Percentiles rank a stretch among this genome's conserved stretches.
Evolutionary conservation across 2,329 filamentous ascomycete genomes (phyloP).

Genomic region (Sclerotiophoma versabilis): DNA sequence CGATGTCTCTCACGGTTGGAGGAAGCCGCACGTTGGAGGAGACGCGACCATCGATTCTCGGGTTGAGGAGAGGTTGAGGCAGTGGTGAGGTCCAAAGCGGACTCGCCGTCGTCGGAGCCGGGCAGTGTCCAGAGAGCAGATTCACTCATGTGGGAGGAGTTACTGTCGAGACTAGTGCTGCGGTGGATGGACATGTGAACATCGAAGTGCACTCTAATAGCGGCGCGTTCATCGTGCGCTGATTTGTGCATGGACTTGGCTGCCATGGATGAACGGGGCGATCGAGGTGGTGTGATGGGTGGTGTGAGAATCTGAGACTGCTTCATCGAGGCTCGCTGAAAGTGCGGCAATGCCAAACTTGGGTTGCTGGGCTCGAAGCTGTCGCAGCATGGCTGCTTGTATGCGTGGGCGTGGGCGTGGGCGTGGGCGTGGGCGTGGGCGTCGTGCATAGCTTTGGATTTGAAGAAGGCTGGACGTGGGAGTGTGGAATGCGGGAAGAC

Average conservation of each 20-base stretch:
- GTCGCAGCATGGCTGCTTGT: conserved; percentile 1
- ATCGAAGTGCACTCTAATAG: conserved; percentile 12
- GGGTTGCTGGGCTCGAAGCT: not conserved
- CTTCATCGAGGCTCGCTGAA: not conserved
- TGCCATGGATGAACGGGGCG: not conserved
- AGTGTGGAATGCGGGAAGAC: conserved; percentile 3
- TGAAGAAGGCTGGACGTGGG: not conserved
- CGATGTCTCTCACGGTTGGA: conserved; percentile 42
- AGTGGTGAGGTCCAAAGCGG: conserved; percentile 7
- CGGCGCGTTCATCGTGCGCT: not conserved
- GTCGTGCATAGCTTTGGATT: conserved; percentile 9
- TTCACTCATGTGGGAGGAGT: conserved; percentile 22
- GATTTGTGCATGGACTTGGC: not conserved
- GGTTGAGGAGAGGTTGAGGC: not conserved
- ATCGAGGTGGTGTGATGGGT: conserved; percentile 6
- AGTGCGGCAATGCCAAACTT: not conserved
- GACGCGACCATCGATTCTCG: conserved; percentile 21
- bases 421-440: not conserved
- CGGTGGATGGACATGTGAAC: conserved; percentile 28
- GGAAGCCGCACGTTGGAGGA: conserved; percentile 35
- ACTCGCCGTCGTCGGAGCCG: conserved; percentile 42
- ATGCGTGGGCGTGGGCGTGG: not conserved
- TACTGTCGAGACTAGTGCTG: conserved; percentile 36
- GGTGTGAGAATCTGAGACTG: conserved; percentile 10
- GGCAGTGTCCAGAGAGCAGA: conserved; percentile 43